phyloP scores from a whole-genome alignment of 1,284 basidiomycete species.

The Rhodotorula sp. region DNA sequence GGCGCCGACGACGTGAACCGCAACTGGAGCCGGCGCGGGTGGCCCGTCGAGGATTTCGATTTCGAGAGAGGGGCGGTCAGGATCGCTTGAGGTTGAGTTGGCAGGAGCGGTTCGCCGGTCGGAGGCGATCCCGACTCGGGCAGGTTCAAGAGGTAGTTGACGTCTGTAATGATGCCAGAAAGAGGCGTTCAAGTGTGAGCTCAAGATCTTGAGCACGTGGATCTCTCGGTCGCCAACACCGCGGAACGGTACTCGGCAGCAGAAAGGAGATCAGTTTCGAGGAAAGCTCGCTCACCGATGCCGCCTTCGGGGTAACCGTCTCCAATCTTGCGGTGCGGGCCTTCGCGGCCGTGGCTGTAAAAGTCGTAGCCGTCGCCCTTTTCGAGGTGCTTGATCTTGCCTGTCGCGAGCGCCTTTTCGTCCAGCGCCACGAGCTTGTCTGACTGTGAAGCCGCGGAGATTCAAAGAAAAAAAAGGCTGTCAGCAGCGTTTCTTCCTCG shows the following conservation, averaged over 20 bases:
- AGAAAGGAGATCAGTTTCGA: too few species aligned
- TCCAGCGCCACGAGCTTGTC: slow-evolving; percentile 25
- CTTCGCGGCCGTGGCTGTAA: neutral
- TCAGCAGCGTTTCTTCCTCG: too few species aligned
- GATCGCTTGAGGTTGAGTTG: slow-evolving; percentile 27
- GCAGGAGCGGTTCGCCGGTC: slow-evolving; percentile 20
- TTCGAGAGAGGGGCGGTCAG: slow-evolving; percentile 21
- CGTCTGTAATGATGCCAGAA: slow-evolving; percentile 19
- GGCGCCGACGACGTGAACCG: slow-evolving; percentile 30
- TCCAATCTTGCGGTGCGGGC: slow-evolving; percentile 28
- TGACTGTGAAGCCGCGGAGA: slow-evolving; percentile 9
- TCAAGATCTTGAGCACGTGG: neutral
- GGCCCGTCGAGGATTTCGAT: neutral
- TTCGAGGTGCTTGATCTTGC: slow-evolving; percentile 10
- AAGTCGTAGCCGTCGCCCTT: slow-evolving; percentile 16
- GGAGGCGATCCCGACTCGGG: neutral
- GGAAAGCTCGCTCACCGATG: slow-evolving; percentile 18
- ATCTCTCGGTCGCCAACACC: too few species aligned
- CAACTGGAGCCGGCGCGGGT: slow-evolving; percentile 16
- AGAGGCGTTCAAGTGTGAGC: neutral
- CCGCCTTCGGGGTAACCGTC: slow-evolving; percentile 27
- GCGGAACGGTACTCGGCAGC: too few species aligned
- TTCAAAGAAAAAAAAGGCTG: neutral
- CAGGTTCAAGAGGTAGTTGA: slow-evolving; percentile 29
- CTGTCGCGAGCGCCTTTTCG: slow-evolving; percentile 30